These are phyloP conservation scores for Plenodomus tracheiphilus DNA, from an alignment of 2,329 filamentous ascomycete species.

Conservation along the genomic window DNA sequence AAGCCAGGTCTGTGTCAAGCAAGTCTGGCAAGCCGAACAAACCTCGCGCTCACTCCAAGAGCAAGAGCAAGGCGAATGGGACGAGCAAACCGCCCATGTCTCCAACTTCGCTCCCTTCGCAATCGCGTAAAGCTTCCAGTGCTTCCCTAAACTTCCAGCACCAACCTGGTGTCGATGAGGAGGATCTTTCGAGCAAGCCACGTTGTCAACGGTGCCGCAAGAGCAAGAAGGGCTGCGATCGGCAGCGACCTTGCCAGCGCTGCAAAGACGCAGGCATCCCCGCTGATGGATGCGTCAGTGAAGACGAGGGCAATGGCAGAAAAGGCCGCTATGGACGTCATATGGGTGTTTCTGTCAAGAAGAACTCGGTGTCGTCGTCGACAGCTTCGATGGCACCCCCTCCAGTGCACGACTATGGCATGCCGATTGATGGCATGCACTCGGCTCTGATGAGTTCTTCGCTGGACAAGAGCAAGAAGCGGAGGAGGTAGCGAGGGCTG, in stretches of 20 bases:
- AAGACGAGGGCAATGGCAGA: conserved; percentile 95
- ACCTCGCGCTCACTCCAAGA: conserved; percentile 53
- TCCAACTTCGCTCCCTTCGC: conserved; percentile 66
- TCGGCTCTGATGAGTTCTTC: conserved; percentile 19
- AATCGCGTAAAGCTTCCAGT: conserved; percentile 74
- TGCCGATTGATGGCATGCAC: conserved; percentile 18
- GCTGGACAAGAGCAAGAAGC: conserved; percentile 68
- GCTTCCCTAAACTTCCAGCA: conserved; percentile 69
- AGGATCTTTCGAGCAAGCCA: conserved; percentile 91
- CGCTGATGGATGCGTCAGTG: conserved; percentile 91
- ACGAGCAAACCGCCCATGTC: conserved; percentile 53
- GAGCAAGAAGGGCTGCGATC: conserved; percentile 99
- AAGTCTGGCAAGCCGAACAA: conserved; percentile 47
- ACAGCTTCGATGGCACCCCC: conserved; percentile 42
- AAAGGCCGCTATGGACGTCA: conserved; percentile 85
- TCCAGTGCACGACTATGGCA: conserved; percentile 37
- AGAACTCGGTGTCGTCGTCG: conserved; percentile 32
- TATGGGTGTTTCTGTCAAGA: conserved; percentile 70
- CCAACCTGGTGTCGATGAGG: conserved; percentile 70
- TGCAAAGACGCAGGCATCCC: conserved; percentile 96
- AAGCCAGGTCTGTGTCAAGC: conserved; percentile 42
- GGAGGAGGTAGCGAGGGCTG: conserved; percentile 58
- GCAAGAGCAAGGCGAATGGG: conserved; percentile 52
- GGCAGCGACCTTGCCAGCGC: conserved; percentile 89
- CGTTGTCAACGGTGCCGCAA: conserved; percentile 98